Evolutionary conservation across 2,329 filamentous ascomycete genomes (phyloP), one percentile per base, ranked within the genome.

Genomic region (Thielaviopsis musarum): DNA sequence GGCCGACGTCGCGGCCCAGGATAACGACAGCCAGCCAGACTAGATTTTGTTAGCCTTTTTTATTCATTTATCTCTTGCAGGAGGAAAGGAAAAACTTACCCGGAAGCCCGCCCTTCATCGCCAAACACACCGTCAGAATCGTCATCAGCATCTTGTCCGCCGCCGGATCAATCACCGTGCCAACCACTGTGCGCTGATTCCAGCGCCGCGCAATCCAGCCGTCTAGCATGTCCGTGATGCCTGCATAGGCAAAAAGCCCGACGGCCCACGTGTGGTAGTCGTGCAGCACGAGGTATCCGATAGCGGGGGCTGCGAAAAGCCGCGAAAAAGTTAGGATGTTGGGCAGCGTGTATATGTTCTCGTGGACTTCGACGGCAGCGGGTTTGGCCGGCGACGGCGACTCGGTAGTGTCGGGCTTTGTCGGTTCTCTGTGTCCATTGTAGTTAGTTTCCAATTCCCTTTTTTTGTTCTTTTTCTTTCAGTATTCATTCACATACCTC

Each of bases 81-180:
- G 2, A 59, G 12, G 56, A 41, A 17, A 56, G 59, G 17, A 61
- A n/a, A 53, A 34, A 74, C 81, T 65, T 74, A 90, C 87, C 74
- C 61, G 91, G 90, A 56, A 98, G 76, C 15, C 83, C 80, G 3
- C 89, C 90, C 66, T 95, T 90, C 63, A 86, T 77, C 3, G 91
- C 90, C 52, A 97, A 73, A 64, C 87, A 90, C 13, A 91, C 84
- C 0, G 91, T 94, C 66, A 95, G 72, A 61, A 95, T 83, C 0
- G 91, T 96, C 93, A 98, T 97, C 64, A 98, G 79, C 9, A 83
- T 80, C 74, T 98, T 98, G 72, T 98, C 93, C 2, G 93, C 93
- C 87, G 96, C 93, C 5, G 93, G 93, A 67, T 95, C 91, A 63
- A 98, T 89, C 30, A 98, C 83, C 59, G 88, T 94, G 59, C 93